A percentile compares a stretch with the other conserved stretches of the same genome.
These are phyloP conservation scores for Boletus reticulatus DNA, from an alignment of 768 basidiomycete species.

Conservation along the genomic window DNA sequence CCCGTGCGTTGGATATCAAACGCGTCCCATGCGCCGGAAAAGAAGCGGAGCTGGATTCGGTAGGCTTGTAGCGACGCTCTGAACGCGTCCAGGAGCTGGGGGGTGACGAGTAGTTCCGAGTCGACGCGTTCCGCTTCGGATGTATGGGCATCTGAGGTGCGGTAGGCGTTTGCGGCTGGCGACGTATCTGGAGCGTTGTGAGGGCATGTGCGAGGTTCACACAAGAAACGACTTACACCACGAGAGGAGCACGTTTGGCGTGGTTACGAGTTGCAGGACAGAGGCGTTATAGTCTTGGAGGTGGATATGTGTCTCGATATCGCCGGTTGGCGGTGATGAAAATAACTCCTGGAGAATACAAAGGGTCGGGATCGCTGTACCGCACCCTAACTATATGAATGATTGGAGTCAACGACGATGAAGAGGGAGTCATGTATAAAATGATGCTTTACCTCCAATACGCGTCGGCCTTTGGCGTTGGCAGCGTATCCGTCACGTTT, in stretches of 20 bases:
- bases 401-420: not conserved
- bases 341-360: slow-evolving; percentile 68
- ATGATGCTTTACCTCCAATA: slow-evolving; percentile 61
- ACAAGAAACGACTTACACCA: slow-evolving; percentile 63
- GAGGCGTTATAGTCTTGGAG: slow-evolving; percentile 91
- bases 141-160: slow-evolving; percentile 29
- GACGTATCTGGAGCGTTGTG: slow-evolving; percentile 52
- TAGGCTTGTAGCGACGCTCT: slow-evolving; percentile 49
- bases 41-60: slow-evolving; percentile 67
- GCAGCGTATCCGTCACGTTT: slow-evolving; percentile 31
- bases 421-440: not conserved
- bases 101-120: slow-evolving; percentile 66
- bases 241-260: slow-evolving; percentile 73
- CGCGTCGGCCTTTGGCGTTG: slow-evolving; percentile 44
- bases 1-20: slow-evolving; percentile 39
- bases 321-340: slow-evolving; percentile 22
- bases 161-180: slow-evolving; percentile 49
- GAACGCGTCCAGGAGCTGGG: slow-evolving; percentile 65
- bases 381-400: slow-evolving; percentile 76
- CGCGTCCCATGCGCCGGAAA: slow-evolving; percentile 76
- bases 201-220: not conserved
- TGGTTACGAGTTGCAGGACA: slow-evolving; percentile 74
- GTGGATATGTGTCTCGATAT: slow-evolving; percentile 53
- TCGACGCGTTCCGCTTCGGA: slow-evolving; percentile 10
- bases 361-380: slow-evolving; percentile 83